Percentiles rank a stretch among this genome's conserved stretches.
These are phyloP conservation scores for Terfezia boudieri DNA, from an alignment of 495 filamentous ascomycete species.

Conservation along the genomic window DNA sequence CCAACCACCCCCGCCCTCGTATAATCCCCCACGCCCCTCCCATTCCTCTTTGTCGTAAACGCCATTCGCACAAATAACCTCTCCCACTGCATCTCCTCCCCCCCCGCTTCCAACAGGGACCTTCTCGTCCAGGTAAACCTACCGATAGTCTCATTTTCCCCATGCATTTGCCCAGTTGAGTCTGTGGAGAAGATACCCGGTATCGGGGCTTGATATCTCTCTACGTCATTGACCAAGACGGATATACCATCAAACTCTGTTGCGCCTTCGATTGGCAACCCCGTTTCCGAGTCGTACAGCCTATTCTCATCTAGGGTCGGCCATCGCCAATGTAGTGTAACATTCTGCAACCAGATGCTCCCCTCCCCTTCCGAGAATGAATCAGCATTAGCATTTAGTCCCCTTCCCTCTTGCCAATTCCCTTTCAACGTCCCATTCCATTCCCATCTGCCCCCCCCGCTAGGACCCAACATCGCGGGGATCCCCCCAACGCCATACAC, in stretches of 20 bases:
- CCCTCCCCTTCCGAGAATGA: not conserved
- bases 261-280: conserved; percentile 17
- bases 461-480: not conserved
- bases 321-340: conserved; percentile 29
- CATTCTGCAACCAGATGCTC: conserved; percentile 19
- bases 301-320: conserved; percentile 11
- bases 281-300: conserved; percentile 36
- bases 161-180: too few species aligned
- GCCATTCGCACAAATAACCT: conserved; percentile 27
- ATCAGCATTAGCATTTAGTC: too few species aligned
- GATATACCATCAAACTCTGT: conserved; percentile 50
- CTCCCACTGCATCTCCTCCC: conserved; percentile 15
- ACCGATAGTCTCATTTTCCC: conserved; percentile 15
- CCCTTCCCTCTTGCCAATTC: too few species aligned
- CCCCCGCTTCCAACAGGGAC: not conserved
- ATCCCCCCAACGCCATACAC: conserved; percentile 20
- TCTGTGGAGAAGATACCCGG: not conserved
- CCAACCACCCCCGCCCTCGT: conserved; percentile 64
- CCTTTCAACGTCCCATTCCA: too few species aligned
- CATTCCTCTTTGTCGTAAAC: conserved; percentile 57
- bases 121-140: conserved; percentile 14
- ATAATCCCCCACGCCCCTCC: conserved; percentile 43
- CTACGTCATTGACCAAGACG: conserved; percentile 84
- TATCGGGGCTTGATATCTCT: conserved; percentile 37
- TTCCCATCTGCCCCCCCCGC: too few species aligned